phyloP scores from a whole-genome alignment of 495 filamentous ascomycete genomes.

The Talaromyces stipitatus region DNA sequence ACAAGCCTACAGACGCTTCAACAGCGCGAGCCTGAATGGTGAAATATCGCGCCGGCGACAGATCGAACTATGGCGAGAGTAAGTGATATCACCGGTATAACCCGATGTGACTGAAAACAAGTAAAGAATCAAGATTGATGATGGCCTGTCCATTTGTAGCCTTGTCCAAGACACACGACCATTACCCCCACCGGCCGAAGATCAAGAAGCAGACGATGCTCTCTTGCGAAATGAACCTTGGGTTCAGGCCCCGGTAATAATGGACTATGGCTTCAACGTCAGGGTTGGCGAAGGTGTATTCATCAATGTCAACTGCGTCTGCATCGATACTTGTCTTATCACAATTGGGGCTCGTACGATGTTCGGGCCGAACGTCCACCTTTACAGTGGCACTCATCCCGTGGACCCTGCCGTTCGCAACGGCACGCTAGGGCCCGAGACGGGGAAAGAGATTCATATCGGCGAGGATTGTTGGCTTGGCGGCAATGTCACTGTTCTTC shows the following conservation, averaged over 20 bases:
- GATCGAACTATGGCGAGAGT: slow-evolving; percentile 71
- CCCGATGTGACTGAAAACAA: not conserved
- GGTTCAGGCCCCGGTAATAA: slow-evolving; percentile 61
- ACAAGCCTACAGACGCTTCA: slow-evolving; percentile 53
- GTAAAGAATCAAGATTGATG: not conserved
- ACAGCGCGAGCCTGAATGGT: slow-evolving; percentile 34
- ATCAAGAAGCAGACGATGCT: slow-evolving; percentile 50
- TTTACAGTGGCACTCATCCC: slow-evolving; percentile 70
- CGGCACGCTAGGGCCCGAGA: slow-evolving; percentile 67
- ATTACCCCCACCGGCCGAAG: slow-evolving; percentile 46
- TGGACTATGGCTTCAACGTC: slow-evolving; percentile 74
- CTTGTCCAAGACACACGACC: slow-evolving; percentile 53
- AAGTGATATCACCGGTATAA: slow-evolving; percentile 24
- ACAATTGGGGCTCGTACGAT: slow-evolving; percentile 73
- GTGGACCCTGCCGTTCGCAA: slow-evolving; percentile 65
- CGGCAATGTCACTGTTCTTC: slow-evolving; percentile 64
- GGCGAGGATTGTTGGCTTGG: slow-evolving; percentile 90
- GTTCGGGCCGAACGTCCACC: slow-evolving; percentile 66
- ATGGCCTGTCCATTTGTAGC: slow-evolving; percentile 24
- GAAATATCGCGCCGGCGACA: slow-evolving; percentile 48
- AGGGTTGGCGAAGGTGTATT: slow-evolving; percentile 59
- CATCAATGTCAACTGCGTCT: slow-evolving; percentile 68
- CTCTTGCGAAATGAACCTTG: slow-evolving; percentile 55
- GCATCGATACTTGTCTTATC: slow-evolving; percentile 72
- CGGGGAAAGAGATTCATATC: slow-evolving; percentile 65